Evolutionary conservation across 2,329 filamentous ascomycete genomes (phyloP).

Genomic region (Cladosporium sp.): DNA sequence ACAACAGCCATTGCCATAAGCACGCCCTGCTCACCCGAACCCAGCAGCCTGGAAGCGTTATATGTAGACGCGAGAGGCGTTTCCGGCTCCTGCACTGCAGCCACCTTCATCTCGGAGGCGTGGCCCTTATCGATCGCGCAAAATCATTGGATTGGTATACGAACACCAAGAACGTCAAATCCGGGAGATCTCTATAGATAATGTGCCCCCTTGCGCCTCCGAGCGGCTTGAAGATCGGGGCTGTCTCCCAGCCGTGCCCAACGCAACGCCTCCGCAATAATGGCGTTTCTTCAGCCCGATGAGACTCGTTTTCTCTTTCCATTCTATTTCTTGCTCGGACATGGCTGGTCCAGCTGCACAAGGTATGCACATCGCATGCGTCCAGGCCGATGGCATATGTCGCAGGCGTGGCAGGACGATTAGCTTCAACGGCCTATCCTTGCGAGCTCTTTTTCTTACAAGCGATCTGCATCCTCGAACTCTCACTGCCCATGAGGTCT

Average conservation of each 20-base stretch:
- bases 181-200: background rate
- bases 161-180: background rate
- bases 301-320: background rate
- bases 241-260: background rate
- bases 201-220: background rate
- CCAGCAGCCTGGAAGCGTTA: constrained; percentile 13
- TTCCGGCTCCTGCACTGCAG: constrained; percentile 16
- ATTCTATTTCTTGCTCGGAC: background rate
- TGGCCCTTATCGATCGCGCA: background rate
- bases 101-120: constrained; percentile 11
- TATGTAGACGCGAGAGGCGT: background rate
- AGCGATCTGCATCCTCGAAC: background rate
- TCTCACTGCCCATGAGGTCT: constrained; percentile 11
- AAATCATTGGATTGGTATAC: background rate
- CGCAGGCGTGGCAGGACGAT: background rate
- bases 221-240: background rate
- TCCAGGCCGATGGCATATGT: background rate
- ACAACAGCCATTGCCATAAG: background rate
- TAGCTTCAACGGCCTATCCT: background rate
- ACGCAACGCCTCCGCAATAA: background rate
- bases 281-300: constrained; percentile 6
- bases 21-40: background rate
- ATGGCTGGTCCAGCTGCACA: constrained; percentile 11
- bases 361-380: background rate
- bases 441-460: background rate